Percentiles rank a stretch among this genome's conserved stretches.
Evolutionary conservation across 1,139 yeast genomes (phyloP).

Genomic region (Kodamaea suecica): DNA sequence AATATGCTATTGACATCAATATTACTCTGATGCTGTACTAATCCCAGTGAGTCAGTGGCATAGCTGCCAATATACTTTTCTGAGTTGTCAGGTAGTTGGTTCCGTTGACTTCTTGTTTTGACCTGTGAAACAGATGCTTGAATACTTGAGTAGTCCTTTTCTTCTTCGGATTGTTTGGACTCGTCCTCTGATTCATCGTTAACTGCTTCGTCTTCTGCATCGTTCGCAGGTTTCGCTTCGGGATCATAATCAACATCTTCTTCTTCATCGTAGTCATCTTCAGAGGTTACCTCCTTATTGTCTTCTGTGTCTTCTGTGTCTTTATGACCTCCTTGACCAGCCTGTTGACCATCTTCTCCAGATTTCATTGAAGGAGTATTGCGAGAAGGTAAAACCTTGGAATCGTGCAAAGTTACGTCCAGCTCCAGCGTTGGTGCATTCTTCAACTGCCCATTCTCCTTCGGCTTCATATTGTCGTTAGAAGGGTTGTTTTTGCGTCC

Average conservation of each 20-base stretch:
- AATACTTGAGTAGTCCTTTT: conserved; percentile 36
- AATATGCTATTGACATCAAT: conserved; percentile 39
- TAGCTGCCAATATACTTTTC: conserved; percentile 15
- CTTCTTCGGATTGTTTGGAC: conserved; percentile 11
- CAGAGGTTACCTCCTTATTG: conserved; percentile 9
- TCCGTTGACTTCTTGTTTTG: conserved; percentile 37
- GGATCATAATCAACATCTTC: conserved; percentile 69
- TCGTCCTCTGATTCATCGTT: conserved; percentile 19
- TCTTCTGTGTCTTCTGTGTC: not conserved
- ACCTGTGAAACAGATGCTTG: conserved; percentile 33
- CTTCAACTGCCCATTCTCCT: too few relatives aligned
- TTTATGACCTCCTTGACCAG: too few relatives aligned
- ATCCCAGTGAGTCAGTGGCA: conserved; percentile 23
- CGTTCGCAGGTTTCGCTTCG: conserved; percentile 22
- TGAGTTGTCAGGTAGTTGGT: conserved; percentile 10
- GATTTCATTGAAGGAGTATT: too few relatives aligned
- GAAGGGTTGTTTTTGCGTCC: too few relatives aligned
- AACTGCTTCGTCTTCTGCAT: conserved; percentile 21
- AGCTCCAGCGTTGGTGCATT: too few relatives aligned
- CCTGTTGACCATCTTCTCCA: too few relatives aligned
- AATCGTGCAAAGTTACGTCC: too few relatives aligned
- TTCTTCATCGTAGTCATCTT: conserved; percentile 49
- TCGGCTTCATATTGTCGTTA: too few relatives aligned
- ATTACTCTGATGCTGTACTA: conserved; percentile 24
- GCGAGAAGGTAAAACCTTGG: too few relatives aligned